These are phyloP conservation scores for Rhododendron kiyosumense DNA, from an alignment of 148 eudicot species.

Conservation along the genomic window DNA sequence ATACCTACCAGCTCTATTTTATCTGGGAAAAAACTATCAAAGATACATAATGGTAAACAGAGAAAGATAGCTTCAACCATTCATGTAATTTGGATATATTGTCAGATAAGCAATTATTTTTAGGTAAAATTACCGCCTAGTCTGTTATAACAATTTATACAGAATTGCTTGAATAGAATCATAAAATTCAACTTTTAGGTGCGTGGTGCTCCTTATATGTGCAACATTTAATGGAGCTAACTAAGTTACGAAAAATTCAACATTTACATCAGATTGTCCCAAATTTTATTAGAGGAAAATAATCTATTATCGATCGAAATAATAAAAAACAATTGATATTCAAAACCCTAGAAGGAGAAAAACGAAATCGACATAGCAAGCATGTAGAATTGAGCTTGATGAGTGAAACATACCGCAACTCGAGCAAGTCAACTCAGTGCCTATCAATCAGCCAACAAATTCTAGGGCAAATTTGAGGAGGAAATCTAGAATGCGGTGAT, in stretches of 20 bases:
- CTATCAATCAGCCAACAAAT: neutral
- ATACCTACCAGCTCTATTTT: neutral
- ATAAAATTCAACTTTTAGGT: neutral
- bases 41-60: neutral
- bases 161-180: neutral
- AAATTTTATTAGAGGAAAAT: neutral
- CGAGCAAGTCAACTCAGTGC: constrained; percentile 2
- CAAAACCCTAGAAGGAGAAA: neutral
- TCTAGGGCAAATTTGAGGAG: constrained; percentile 3
- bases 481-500: neutral
- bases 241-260: neutral
- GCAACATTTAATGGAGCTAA: neutral
- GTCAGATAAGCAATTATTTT: neutral
- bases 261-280: neutral
- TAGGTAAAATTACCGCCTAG: neutral
- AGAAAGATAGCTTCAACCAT: neutral
- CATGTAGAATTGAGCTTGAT: neutral
- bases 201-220: neutral
- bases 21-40: neutral
- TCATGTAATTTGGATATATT: neutral
- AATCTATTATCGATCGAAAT: neutral
- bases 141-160: neutral
- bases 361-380: neutral
- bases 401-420: constrained; percentile 7
- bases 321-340: neutral